phyloP scores from a whole-genome alignment of 352 stramenopile species.

The Phytophthora sp. region DNA sequence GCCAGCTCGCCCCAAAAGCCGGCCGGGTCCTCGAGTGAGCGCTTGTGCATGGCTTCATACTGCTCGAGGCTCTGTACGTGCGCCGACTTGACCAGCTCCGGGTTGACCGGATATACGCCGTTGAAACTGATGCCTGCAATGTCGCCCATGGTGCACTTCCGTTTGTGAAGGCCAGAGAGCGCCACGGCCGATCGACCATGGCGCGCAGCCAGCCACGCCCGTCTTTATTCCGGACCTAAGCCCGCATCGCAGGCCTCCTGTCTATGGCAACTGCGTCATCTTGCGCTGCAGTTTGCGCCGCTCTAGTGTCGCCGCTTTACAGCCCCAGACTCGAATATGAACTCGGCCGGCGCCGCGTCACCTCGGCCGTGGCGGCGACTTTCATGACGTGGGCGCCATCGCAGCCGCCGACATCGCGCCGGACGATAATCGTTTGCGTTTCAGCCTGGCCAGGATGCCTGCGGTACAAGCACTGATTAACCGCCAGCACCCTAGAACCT shows the following conservation, averaged over 20 bases:
- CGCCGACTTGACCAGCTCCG: slow-evolving; percentile 54
- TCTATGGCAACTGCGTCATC: slow-evolving; percentile 33
- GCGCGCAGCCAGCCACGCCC: slow-evolving; percentile 84
- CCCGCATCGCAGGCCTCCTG: slow-evolving; percentile 40
- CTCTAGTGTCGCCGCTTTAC: neutral
- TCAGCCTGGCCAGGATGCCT: too few species aligned
- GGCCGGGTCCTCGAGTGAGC: slow-evolving; percentile 84
- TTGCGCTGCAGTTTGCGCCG: slow-evolving; percentile 67
- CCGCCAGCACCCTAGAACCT: slow-evolving; percentile 29
- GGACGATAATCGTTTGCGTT: too few species aligned
- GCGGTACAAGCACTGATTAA: slow-evolving; percentile 27
- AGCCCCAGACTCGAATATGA: slow-evolving; percentile 13
- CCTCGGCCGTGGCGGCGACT: too few species aligned
- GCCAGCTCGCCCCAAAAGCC: slow-evolving; percentile 93
- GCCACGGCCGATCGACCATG: slow-evolving; percentile 57
- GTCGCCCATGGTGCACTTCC: slow-evolving; percentile 67
- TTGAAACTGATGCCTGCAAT: slow-evolving; percentile 39
- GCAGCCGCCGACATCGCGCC: too few species aligned
- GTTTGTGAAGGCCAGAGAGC: slow-evolving; percentile 91
- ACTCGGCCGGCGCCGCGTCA: too few species aligned
- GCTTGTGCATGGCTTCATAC: slow-evolving; percentile 87
- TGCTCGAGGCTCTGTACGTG: slow-evolving; percentile 67
- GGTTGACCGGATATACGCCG: slow-evolving; percentile 33
- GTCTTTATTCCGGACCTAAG: slow-evolving; percentile 75
- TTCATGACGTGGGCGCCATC: too few species aligned